Conservation (phyloP, 495 filamentous ascomycete species). For the Cercophora newfieldiana region DNA sequence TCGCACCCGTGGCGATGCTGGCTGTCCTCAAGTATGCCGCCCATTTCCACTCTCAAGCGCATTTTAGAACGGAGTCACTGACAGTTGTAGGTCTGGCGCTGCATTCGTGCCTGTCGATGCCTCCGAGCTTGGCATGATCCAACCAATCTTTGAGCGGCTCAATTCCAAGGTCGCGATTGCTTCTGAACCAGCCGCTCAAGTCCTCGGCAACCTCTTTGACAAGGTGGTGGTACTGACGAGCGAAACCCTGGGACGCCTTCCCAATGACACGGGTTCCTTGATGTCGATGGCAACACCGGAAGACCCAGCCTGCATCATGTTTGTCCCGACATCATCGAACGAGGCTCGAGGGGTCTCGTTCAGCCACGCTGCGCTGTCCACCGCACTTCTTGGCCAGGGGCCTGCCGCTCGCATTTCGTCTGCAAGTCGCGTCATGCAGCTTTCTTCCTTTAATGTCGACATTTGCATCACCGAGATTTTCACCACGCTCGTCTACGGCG, state of each 20-base stretch:
- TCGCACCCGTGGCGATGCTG: slow-evolving; percentile 49
- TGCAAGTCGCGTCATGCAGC: slow-evolving; percentile 60
- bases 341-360: slow-evolving; percentile 43
- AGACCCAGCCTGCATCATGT: slow-evolving; percentile 48
- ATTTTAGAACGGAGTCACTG: background rate
- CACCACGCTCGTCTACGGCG: slow-evolving; percentile 59
- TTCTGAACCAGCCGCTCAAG: slow-evolving; percentile 37
- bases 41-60: slow-evolving; percentile 12
- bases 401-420: slow-evolving; percentile 49
- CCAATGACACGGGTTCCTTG: slow-evolving; percentile 31
- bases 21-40: slow-evolving; percentile 43
- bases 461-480: slow-evolving; percentile 66
- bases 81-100: slow-evolving; percentile 38
- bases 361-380: slow-evolving; percentile 46
- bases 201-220: slow-evolving; percentile 40
- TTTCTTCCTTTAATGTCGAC: slow-evolving; percentile 70
- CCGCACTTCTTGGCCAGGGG: slow-evolving; percentile 49
- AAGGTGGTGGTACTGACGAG: slow-evolving; percentile 39
- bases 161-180: slow-evolving; percentile 41
- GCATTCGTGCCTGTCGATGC: slow-evolving; percentile 47
- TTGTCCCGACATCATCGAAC: slow-evolving; percentile 35
- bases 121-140: slow-evolving; percentile 40
- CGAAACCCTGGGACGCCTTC: slow-evolving; percentile 27
- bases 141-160: slow-evolving; percentile 42
- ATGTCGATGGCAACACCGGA: slow-evolving; percentile 39